A percentile compares a stretch with the other conserved stretches of the same genome.
phyloP scores from a whole-genome alignment of 768 basidiomycete species.

The Pleurotus djamor region DNA sequence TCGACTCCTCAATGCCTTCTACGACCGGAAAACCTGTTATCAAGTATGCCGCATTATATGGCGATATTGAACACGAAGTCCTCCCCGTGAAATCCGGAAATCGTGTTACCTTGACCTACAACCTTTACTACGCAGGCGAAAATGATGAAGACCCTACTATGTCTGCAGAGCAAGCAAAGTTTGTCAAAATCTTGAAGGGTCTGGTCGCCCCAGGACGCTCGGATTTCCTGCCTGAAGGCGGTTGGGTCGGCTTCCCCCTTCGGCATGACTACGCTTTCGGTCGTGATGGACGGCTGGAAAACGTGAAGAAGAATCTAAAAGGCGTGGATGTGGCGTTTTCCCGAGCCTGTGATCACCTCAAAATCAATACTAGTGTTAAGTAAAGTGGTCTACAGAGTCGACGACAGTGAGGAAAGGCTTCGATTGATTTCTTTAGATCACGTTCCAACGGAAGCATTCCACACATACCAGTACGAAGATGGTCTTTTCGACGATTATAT shows the following conservation, averaged over 20 bases:
- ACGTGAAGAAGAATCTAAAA: constrained; percentile 1
- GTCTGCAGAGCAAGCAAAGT: constrained; percentile 12
- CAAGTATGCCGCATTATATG: constrained; percentile 31
- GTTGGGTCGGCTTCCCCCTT: constrained; percentile 31
- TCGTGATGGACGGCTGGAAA: neutral
- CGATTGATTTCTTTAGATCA: neutral
- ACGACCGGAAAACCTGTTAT: constrained; percentile 68
- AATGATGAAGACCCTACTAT: constrained; percentile 35
- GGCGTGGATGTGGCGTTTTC: constrained; percentile 4
- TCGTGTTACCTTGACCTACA: constrained; percentile 40
- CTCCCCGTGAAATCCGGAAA: constrained; percentile 28
- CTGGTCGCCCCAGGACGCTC: constrained; percentile 20
- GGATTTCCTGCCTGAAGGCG: constrained; percentile 25
- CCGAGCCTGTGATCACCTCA: neutral
- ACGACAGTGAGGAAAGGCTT: neutral
- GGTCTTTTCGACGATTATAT: no score
- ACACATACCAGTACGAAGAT: neutral
- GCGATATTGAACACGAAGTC: constrained; percentile 42
- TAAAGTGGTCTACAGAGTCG: neutral
- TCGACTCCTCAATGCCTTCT: constrained; percentile 27
- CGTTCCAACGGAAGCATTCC: neutral
- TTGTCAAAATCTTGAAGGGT: neutral
- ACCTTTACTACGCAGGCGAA: constrained; percentile 37
- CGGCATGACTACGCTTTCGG: constrained; percentile 28
- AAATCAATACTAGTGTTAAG: neutral